phyloP scores from a whole-genome alignment of 2,329 filamentous ascomycete genomes.

The Thelonectria rubi region DNA sequence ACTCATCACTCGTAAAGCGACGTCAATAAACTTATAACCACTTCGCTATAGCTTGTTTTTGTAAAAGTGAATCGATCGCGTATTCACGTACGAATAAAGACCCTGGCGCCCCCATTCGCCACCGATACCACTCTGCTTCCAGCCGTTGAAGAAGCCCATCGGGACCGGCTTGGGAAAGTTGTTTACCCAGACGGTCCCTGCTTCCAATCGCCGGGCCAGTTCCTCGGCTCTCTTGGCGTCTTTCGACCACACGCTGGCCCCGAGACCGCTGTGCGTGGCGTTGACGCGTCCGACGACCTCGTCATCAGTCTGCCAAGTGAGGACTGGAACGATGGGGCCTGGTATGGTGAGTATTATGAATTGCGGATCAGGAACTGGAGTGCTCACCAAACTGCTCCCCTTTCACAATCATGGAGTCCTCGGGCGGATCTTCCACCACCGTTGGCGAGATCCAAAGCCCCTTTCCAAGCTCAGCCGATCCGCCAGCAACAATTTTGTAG shows the following conservation, averaged over 20 bases:
- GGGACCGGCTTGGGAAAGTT: conserved; percentile 9
- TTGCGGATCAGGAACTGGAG: not conserved
- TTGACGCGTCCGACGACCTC: conserved; percentile 66
- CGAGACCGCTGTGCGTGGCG: conserved; percentile 41
- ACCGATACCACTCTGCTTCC: conserved; percentile 16
- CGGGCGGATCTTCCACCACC: conserved; percentile 66
- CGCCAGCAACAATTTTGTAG: conserved; percentile 44
- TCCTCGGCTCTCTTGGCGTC: not conserved
- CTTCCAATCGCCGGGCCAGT: conserved; percentile 1
- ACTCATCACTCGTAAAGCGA: no score
- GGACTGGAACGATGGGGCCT: conserved; percentile 66
- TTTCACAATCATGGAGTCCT: conserved; percentile 61
- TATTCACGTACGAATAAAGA: conserved; percentile 1
- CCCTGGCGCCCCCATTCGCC: conserved; percentile 17
- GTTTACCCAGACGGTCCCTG: conserved; percentile 13
- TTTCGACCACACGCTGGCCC: conserved; percentile 9
- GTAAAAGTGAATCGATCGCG: conserved; percentile 10
- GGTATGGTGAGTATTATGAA: not conserved
- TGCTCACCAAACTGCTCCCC: conserved; percentile 58
- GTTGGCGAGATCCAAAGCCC: conserved; percentile 67
- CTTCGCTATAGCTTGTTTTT: not conserved
- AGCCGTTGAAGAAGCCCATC: conserved; percentile 9
- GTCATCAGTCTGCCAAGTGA: conserved; percentile 67
- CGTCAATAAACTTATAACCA: no score
- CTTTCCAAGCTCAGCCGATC: conserved; percentile 37